Evolutionary conservation across 208 protist genomes (phyloP).

Genomic region (Acanthamoeba healyi): DNA sequence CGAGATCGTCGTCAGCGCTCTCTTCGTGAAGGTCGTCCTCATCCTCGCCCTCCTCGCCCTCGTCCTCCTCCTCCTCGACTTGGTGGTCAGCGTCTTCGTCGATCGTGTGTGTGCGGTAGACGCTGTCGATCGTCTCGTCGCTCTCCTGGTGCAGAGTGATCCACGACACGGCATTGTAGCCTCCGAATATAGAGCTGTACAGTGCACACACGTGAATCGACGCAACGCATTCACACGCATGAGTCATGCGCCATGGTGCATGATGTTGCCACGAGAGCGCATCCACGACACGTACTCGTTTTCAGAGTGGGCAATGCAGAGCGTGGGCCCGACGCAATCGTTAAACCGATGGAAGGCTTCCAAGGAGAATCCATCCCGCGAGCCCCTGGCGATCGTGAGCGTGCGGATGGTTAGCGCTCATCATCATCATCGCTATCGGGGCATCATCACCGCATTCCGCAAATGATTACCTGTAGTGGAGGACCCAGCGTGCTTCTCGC

Average conservation of each 20-base stretch:
- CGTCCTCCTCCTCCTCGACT: not conserved
- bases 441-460: not conserved
- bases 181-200: slow-evolving; percentile 2
- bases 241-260: not conserved
- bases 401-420: too few species aligned
- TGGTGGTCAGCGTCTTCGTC: not conserved
- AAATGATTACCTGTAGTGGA: not conserved
- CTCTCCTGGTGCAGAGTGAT: not conserved
- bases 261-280: not conserved
- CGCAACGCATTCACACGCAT: not conserved
- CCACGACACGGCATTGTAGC: slow-evolving; percentile 15
- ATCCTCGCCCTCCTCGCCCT: not conserved
- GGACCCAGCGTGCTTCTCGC: not conserved
- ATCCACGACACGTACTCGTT: not conserved
- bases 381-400: not conserved
- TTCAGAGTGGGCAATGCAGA: not conserved
- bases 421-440: not conserved
- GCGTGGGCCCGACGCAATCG: not conserved
- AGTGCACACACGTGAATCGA: not conserved
- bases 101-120: not conserved
- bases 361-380: slow-evolving; percentile 5
- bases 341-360: not conserved
- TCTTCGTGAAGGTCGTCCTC: too few species aligned
- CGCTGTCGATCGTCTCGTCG: not conserved
- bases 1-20: too few species aligned